Evolutionary conservation across 73 alveolate genomes (phyloP), one percentile per base, ranked within the genome.

Genomic region (Paramecium tetraurelia): DNA sequence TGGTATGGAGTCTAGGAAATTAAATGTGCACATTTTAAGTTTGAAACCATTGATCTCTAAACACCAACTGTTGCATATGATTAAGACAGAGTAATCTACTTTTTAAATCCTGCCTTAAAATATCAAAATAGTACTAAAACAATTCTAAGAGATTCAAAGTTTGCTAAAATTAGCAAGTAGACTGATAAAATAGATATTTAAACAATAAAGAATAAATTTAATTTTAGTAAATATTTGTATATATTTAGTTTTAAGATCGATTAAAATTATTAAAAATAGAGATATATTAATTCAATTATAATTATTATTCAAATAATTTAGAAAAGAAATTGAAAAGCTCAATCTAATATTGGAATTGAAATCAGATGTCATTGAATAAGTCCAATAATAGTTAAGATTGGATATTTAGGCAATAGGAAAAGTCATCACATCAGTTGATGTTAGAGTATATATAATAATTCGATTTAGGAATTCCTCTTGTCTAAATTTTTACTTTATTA

Each of bases 1-100:
- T 75, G 87, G 87, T 75, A 75, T 75, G 87, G 87, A 21, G 36
- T 41, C 24, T 36, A 75, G 20, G 58, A 35, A 75, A 36, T 75
- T 20, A 38, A 75, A 75, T 16, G 63, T 20, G 38, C 87, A 8
- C 87, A 75, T 75, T 75, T 38, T 36, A 75, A 41, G n/a, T 75
- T 75, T 75, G 58, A 75, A 75, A 75, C 16, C 14, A 41, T 38
- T 9, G 87, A 75, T 41, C 58, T 75, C 7, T 75, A 21, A 41
- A 75, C 87, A 6, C 20, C 58, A 75, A 38, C 33, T 18, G 14
- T 11, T 21, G 21, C 29, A 21, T 75, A 75, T 75, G 59, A 75
- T 75, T 38, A 75, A 22, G 87, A 75, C 38, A 75, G 58, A 41
- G 40, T 75, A 21, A 75, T 75, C 3, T 75, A 75, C 27, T 38